Evolutionary conservation across 2,329 filamentous ascomycete genomes (phyloP).

Genomic region (Cadophora luteo-olivacea): DNA sequence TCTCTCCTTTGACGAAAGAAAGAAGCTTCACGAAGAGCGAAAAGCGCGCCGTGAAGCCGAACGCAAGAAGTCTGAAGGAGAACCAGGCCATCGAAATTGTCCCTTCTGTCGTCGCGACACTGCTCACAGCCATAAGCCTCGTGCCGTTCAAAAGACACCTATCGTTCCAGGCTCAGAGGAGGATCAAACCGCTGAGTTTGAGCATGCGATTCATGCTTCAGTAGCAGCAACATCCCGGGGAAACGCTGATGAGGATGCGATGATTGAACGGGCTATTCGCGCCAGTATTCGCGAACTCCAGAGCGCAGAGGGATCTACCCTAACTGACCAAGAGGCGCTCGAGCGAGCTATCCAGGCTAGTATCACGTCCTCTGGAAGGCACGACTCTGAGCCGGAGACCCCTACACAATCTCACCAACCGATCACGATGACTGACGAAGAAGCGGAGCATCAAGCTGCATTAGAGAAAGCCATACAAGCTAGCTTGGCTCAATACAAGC

Average conservation of each 20-base stretch:
- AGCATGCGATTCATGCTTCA: constrained; percentile 73
- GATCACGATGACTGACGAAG: constrained; percentile 40
- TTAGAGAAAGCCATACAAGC: constrained; percentile 62
- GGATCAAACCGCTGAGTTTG: constrained; percentile 66
- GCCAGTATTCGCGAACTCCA: constrained; percentile 70
- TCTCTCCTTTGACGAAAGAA: constrained; percentile 57
- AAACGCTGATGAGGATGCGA: constrained; percentile 70
- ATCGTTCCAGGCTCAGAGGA: constrained; percentile 24
- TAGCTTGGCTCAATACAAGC: constrained; percentile 49
- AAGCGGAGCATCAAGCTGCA: constrained; percentile 63
- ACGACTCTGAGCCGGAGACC: constrained; percentile 1
- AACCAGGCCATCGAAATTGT: constrained; percentile 32
- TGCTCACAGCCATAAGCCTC: constrained; percentile 37
- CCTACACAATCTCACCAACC: neutral
- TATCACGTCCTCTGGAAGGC: constrained; percentile 50
- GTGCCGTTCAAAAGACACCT: constrained; percentile 29
- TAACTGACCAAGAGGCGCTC: constrained; percentile 50
- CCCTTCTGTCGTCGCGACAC: constrained; percentile 37
- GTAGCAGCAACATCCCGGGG: constrained; percentile 75
- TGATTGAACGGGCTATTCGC: constrained; percentile 76
- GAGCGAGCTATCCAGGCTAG: constrained; percentile 57
- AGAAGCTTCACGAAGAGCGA: constrained; percentile 56
- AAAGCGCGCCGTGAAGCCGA: constrained; percentile 45
- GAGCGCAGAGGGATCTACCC: constrained; percentile 38
- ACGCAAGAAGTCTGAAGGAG: constrained; percentile 35